Evolutionary conservation across 192 early-diverging fungal genomes (phyloP).

Genomic region (Coemansia sp.): DNA sequence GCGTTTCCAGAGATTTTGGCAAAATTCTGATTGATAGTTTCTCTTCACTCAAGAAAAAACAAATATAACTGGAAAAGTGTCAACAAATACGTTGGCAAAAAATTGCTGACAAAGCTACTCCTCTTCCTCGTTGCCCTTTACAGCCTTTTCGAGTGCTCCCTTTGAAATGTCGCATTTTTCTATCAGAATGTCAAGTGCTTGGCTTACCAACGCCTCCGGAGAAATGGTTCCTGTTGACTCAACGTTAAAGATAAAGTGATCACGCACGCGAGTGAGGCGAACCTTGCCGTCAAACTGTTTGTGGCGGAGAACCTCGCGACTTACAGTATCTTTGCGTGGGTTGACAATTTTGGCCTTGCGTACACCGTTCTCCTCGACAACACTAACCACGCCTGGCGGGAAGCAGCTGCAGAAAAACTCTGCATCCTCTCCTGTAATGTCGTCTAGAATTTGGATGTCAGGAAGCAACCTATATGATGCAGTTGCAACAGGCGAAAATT

Average conservation of each 20-base stretch:
- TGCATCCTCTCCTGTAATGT: slow-evolving; percentile 82
- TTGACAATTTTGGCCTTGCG: slow-evolving; percentile 81
- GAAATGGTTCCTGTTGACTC: slow-evolving; percentile 83
- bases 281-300: slow-evolving; percentile 91
- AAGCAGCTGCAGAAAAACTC: slow-evolving; percentile 86
- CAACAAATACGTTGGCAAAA: too few species aligned
- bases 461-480: slow-evolving; percentile 94
- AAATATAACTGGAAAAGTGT: too few species aligned
- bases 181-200: slow-evolving; percentile 76
- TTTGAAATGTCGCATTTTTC: slow-evolving; percentile 78
- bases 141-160: slow-evolving; percentile 53
- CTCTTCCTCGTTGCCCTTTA: slow-evolving; percentile 20
- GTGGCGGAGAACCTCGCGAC: slow-evolving; percentile 90
- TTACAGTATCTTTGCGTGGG: slow-evolving; percentile 93
- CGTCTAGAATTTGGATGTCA: slow-evolving; percentile 80
- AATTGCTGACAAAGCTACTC: slow-evolving; percentile 11
- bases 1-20: slow-evolving; percentile 23
- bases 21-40: not conserved
- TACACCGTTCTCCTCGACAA: slow-evolving; percentile 67
- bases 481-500: slow-evolving; percentile 95
- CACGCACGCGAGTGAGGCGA: slow-evolving; percentile 81
- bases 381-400: slow-evolving; percentile 78
- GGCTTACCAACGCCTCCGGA: slow-evolving; percentile 73
- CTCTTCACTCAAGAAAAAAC: too few species aligned
- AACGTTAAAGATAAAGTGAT: slow-evolving; percentile 98